Evolutionary conservation across 805 yeast genomes (phyloP), one percentile per base, ranked within the genome.

Genomic region (Saccharomycopsis sp.): DNA sequence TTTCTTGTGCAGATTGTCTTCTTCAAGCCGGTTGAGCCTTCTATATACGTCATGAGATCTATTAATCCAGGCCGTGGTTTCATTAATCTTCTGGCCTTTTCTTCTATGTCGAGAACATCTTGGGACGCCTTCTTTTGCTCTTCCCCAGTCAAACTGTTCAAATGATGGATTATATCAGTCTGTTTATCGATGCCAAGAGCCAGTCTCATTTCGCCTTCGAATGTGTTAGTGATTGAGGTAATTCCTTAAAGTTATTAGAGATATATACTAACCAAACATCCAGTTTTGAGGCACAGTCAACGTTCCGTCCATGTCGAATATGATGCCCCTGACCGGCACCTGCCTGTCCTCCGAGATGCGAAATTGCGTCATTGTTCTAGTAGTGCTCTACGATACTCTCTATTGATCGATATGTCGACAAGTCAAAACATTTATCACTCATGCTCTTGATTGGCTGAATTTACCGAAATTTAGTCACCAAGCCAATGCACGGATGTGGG

Each of bases 221-320:
- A 7, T 7, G 9, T 29, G 12, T 29, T 29, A 29, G 38, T 29
- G 12, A 29, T 7, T n/a, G n/a, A n/a, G n/a, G n/a, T n/a, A n/a
- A n/a, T n/a, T n/a, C n/a, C n/a, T n/a, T n/a, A n/a, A n/a, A n/a
- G n/a, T n/a, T 29, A 29, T 29, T 29, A 29, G 38, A 7, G 12
- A 29, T 7, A 5, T 29, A 29, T 29, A 59, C 69, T n/a, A 61
- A 67, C 70, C 69, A 64, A 78, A 78, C 81, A 78, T 78, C 81
- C 81, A 78, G 0, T 78, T 73, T 66, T 85, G 89, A 0, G 90
- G 89, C 14, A 79, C 71, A 63, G 87, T 83, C 57, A 87, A 67
- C 0, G 93, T 87, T 3, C 92, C 92, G 67, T 87, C 93, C 93
- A 87, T 86, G 65, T 87, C 93, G 66, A 87, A 87, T 1, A 87